These are phyloP conservation scores for Agroathelia rolfsii DNA, from an alignment of 1,284 basidiomycete species.

Conservation along the genomic window DNA sequence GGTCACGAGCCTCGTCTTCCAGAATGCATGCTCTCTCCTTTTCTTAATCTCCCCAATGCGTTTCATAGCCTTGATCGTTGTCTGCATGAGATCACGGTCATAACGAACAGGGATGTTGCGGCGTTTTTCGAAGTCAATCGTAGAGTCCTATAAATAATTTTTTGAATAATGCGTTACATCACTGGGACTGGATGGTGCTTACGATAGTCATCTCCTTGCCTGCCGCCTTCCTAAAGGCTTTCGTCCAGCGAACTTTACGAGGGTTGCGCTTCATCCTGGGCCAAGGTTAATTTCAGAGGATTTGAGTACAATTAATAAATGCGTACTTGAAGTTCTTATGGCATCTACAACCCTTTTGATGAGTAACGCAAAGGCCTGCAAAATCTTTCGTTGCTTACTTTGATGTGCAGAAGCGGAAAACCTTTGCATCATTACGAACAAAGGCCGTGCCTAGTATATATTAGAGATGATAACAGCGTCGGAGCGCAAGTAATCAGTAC, in stretches of 20 bases:
- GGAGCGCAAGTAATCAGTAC: conserved; percentile 23
- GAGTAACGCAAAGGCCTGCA: not conserved
- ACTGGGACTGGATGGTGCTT: conserved; percentile 21
- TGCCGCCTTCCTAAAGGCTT: conserved; percentile 97
- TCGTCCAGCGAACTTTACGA: conserved; percentile 98
- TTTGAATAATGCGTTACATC: not conserved
- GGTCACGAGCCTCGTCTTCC: conserved; percentile 73
- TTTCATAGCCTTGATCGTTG: conserved; percentile 97
- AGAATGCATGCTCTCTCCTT: conserved; percentile 93
- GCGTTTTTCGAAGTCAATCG: conserved; percentile 98
- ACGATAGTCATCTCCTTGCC: conserved; percentile 99
- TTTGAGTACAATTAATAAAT: conserved; percentile 2
- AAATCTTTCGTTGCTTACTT: conserved; percentile 50
- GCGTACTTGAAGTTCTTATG: conserved; percentile 96
- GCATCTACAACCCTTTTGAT: conserved; percentile 42
- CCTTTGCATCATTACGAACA: conserved; percentile 93
- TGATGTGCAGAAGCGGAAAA: conserved; percentile 93
- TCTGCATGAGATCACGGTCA: conserved; percentile 88
- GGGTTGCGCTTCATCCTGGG: conserved; percentile 98
- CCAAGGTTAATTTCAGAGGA: conserved; percentile 5
- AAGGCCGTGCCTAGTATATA: conserved; percentile 67
- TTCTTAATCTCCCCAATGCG: conserved; percentile 89
- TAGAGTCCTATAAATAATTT: conserved; percentile 67
- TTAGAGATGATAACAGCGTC: not conserved
- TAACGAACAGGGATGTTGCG: conserved; percentile 97